Evolutionary conservation across 805 yeast species (phyloP).

Genomic region (Lipomyces yamanashiensis): DNA sequence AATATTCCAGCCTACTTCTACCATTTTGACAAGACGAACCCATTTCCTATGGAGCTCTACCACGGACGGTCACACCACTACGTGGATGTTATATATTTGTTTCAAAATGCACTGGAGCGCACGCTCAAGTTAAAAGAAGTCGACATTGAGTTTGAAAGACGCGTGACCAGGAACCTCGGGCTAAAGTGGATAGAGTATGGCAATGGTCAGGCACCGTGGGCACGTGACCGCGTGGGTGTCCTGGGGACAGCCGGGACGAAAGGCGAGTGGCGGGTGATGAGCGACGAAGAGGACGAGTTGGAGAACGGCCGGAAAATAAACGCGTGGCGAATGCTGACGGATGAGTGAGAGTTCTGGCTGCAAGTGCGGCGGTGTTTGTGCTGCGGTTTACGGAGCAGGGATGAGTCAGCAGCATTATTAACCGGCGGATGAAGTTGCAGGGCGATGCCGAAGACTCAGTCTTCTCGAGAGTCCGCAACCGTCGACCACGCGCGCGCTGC

Average conservation of each 20-base stretch:
- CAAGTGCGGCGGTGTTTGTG: neutral
- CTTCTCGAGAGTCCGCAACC: no score
- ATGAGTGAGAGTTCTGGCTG: neutral
- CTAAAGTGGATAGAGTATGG: conserved; percentile 24
- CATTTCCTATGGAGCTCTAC: conserved; percentile 15
- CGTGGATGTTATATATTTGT: conserved; percentile 21
- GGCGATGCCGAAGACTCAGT: no score
- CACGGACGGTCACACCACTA: conserved; percentile 23
- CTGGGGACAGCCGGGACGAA: conserved; percentile 6
- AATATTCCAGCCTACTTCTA: conserved; percentile 24
- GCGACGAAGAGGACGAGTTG: conserved; percentile 21
- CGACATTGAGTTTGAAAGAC: conserved; percentile 16
- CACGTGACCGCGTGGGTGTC: conserved; percentile 17
- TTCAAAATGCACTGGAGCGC: conserved; percentile 19
- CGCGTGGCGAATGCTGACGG: conserved; percentile 22
- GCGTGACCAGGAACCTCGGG: conserved; percentile 15
- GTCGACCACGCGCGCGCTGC: no score
- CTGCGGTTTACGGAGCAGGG: no score
- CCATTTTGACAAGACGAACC: conserved; percentile 30
- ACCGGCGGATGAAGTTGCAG: neutral
- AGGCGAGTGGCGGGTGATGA: conserved; percentile 20
- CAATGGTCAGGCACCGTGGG: conserved; percentile 22
- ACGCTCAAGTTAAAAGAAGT: conserved; percentile 3
- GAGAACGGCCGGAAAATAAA: conserved; percentile 17
- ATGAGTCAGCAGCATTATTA: neutral